Conservation (phyloP, 2,329 filamentous ascomycete species). For the Atkinsonella hypoxylon region DNA sequence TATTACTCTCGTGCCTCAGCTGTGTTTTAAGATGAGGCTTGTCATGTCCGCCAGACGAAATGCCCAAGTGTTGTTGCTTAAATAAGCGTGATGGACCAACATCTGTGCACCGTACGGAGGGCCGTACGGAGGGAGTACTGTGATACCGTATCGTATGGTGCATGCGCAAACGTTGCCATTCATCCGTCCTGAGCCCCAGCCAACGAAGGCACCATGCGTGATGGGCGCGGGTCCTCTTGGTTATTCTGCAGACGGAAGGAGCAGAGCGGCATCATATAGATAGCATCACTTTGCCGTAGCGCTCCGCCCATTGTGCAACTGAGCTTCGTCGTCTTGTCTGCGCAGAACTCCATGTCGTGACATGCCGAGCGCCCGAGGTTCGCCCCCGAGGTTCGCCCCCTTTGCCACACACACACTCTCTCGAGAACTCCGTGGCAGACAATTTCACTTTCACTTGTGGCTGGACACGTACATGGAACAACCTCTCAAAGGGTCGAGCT, state of each 20-base stretch:
- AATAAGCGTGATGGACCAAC: too few species aligned
- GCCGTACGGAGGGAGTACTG: too few species aligned
- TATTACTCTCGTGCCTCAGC: too few species aligned
- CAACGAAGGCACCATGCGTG: not conserved
- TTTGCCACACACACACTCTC: not conserved
- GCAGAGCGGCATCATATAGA: not conserved
- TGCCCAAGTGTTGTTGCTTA: too few species aligned
- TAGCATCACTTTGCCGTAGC: not conserved
- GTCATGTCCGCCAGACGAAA: not conserved
- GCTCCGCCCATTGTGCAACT: not conserved
- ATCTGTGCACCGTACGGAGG: too few species aligned
- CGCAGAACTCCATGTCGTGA: too few species aligned
- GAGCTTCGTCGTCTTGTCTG: not conserved
- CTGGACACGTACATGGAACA: not conserved
- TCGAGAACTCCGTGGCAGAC: constrained; percentile 2
- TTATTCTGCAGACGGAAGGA: not conserved
- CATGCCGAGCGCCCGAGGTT: not conserved
- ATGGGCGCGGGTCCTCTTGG: not conserved
- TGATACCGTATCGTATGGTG: too few species aligned
- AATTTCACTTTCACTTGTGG: not conserved
- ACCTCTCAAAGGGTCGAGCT: not conserved
- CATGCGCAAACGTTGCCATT: too few species aligned
- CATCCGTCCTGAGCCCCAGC: not conserved
- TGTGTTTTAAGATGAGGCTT: not conserved
- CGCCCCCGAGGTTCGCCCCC: not conserved